Base-by-base conservation (phyloP, 2,329 filamentous ascomycete genomes). In the Pseudogymnoascus sp. region DNA sequence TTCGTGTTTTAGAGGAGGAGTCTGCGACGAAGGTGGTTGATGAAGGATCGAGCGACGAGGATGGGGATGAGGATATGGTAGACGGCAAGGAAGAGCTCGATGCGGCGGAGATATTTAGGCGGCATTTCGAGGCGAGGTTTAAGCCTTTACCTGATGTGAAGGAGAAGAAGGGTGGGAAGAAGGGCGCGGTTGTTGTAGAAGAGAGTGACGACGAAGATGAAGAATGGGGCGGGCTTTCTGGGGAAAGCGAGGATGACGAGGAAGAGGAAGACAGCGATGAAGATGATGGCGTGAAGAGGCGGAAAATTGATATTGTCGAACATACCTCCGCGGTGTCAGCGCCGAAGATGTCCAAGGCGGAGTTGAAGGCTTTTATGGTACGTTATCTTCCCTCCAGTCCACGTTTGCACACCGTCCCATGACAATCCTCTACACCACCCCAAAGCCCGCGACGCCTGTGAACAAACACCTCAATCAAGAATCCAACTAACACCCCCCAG, bases 101-200 rank as follows among this genome's bases (percentile, higher is more conserved):
- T 64, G 81, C 89, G 11, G 86, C 90, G 69, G 90, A 88, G 63
- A 83, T 93, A 64, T 90, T 99, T 71, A 86, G 87, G 64, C 85
- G 85, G 69, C 89, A 93, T 73, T 97, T 97, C 73, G 95, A 97
- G 76, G 85, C 90, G 29, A 87, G 89, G 72, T 97, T 97, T 78
- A 84, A 86, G 73, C 91, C 93, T 7, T 75, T 96, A 40, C 80
- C 80, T 42, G 73, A 75, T 2, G 71, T 67, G 4, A 29, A n/a
- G 14, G 62, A 21, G 34, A 62, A 60, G 42, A 36, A 40, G 36
- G 16, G 47, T 21, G 23, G 29, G 61, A 57, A 63, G 36, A 69
- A 67, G 31, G 11, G 45, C 12, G 63, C 65, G 37, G 42, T 66
- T 37, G 42, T 65, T 5, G 62, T 65, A 10, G 66, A 67, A 34